Conservation (phyloP, 495 filamentous ascomycete genomes). For the Hypoxylon rickii region DNA sequence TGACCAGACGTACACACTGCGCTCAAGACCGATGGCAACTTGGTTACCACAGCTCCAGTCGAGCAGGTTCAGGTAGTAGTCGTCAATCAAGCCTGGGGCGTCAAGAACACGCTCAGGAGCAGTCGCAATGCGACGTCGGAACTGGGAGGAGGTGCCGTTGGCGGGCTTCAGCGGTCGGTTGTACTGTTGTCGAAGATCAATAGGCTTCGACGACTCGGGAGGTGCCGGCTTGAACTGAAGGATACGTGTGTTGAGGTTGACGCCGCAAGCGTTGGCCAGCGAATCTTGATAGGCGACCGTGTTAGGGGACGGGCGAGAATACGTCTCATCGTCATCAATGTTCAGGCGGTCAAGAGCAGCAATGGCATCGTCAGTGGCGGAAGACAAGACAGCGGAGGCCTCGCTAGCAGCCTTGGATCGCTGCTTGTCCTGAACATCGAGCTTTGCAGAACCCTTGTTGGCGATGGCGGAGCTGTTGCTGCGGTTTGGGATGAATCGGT, state of each 20-base stretch:
- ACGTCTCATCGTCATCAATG: slow-evolving; percentile 62
- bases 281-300: slow-evolving; percentile 91
- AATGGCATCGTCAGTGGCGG: slow-evolving; percentile 75
- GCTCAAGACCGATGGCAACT: slow-evolving; percentile 95
- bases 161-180: slow-evolving; percentile 90
- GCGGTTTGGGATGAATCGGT: slow-evolving; percentile 96
- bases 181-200: slow-evolving; percentile 96
- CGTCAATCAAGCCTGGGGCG: slow-evolving; percentile 91
- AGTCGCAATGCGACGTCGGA: slow-evolving; percentile 87
- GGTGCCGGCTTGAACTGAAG: slow-evolving; percentile 98
- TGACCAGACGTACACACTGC: slow-evolving; percentile 98
- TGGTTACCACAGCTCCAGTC: slow-evolving; percentile 99
- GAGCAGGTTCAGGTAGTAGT: slow-evolving; percentile 98
- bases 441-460: slow-evolving; percentile 80
- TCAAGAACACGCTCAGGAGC: slow-evolving; percentile 97
- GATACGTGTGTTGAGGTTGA: slow-evolving; percentile 91
- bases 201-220: slow-evolving; percentile 95
- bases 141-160: slow-evolving; percentile 73
- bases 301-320: slow-evolving; percentile 81
- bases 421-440: slow-evolving; percentile 64
- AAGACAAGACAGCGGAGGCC: slow-evolving; percentile 72
- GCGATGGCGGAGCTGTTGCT: slow-evolving; percentile 84
- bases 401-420: slow-evolving; percentile 71
- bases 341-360: slow-evolving; percentile 78
- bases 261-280: slow-evolving; percentile 87